phyloP scores from a whole-genome alignment of 495 filamentous ascomycete species.

The Talaromyces liani region DNA sequence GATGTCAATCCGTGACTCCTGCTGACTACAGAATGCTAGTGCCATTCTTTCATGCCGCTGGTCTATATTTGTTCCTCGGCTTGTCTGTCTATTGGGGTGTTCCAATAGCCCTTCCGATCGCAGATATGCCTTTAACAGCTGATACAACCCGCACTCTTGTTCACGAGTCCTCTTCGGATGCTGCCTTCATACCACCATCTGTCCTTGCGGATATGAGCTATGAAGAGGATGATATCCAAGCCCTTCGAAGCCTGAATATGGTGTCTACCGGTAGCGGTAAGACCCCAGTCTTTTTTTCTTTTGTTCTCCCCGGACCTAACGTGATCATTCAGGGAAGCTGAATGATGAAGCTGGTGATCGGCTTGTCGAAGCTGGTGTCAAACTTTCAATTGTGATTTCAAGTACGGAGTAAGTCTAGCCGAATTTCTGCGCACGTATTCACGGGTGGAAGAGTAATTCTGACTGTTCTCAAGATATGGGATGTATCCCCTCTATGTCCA shows the following conservation, averaged over 20 bases:
- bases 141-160: slow-evolving; percentile 9
- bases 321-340: neutral
- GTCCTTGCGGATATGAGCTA: slow-evolving; percentile 23
- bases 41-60: neutral
- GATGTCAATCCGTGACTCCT: neutral
- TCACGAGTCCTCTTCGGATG: slow-evolving; percentile 11
- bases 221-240: slow-evolving; percentile 8
- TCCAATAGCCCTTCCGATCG: neutral
- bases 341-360: neutral
- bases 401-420: neutral
- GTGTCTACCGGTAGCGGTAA: neutral
- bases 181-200: slow-evolving; percentile 17
- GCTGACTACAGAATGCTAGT: neutral
- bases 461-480: neutral
- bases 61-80: neutral
- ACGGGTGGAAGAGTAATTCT: neutral
- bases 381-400: neutral
- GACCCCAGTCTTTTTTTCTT: neutral
- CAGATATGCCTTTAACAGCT: neutral
- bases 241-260: neutral
- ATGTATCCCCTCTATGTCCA: neutral
- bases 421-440: neutral
- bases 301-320: neutral
- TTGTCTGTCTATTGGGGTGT: neutral
- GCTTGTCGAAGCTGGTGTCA: neutral